phyloP scores from a whole-genome alignment of 495 filamentous ascomycete species.

The Aspergillus nidulans region DNA sequence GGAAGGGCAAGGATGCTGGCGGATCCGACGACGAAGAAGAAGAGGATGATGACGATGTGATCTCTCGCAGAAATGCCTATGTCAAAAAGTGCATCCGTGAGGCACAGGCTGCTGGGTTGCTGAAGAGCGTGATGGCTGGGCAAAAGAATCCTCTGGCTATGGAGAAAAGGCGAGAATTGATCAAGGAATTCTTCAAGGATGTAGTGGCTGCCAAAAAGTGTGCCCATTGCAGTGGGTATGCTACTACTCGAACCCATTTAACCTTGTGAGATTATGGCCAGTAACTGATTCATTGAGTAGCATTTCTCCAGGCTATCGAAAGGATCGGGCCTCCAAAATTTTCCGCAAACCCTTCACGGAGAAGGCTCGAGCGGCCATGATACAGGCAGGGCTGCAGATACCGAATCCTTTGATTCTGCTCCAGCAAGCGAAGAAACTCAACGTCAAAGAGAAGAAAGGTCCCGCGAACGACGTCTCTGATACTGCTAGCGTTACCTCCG shows the following conservation, averaged over 20 bases:
- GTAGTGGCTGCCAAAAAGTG: conserved; percentile 66
- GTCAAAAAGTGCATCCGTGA: conserved; percentile 62
- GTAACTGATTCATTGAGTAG: conserved; percentile 34
- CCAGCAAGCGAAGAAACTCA: conserved; percentile 35
- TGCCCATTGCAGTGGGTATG: conserved; percentile 65
- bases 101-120: conserved; percentile 40
- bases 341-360: conserved; percentile 73
- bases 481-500: conserved; percentile 24
- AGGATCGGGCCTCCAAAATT: conserved; percentile 85
- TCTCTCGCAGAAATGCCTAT: conserved; percentile 62
- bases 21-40: conserved; percentile 48
- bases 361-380: conserved; percentile 71
- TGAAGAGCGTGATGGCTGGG: conserved; percentile 49
- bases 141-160: conserved; percentile 77
- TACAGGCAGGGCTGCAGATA: conserved; percentile 61
- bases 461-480: conserved; percentile 22
- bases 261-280: conserved; percentile 10
- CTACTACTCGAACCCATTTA: conserved; percentile 1
- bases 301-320: conserved; percentile 73
- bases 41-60: conserved; percentile 58
- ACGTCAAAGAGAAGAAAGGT: conserved; percentile 30
- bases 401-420: conserved; percentile 56
- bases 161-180: conserved; percentile 64
- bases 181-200: conserved; percentile 74
- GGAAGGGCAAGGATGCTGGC: conserved; percentile 35